Base-by-base conservation (phyloP, 1,284 basidiomycete species). In the Sporisorium iseilematis-ciliati region DNA sequence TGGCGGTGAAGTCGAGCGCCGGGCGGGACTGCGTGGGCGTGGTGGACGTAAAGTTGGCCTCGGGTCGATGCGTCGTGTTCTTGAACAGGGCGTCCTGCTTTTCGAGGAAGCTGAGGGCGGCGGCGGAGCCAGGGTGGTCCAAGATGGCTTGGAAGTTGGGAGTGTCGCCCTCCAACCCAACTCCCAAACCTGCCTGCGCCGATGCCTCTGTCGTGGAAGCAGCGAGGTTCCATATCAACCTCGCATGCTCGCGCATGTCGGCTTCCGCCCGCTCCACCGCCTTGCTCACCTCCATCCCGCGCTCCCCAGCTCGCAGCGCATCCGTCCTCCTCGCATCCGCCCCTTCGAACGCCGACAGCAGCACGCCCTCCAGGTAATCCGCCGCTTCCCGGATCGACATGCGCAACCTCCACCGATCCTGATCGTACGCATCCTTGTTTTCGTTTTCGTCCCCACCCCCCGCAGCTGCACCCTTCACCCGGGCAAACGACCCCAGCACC, bases 31-130 rank as follows among this genome's bases (percentile, higher is more conserved):
- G 41, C 21, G 54, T 35, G 12, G 35, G 23, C 0, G 66, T 18
- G 10, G 66, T 18, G 10, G 55, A 35, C 46, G 41, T 43, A 26
- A 65, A 62, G 52, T 97, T 97, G 69, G 91, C 90, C 41, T 92
- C 81, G 0, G 94, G 90, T 77, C 92, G 89, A 91, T 93, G 95
- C 54, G 89, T 88, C 3, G 59, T 59, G 35, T 89, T 90, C 64
- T 90, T 89, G 80, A 95, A 97, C 81, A 97, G 94, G n/a, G 97
- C 90, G 83, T 95, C 93, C 31, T 92, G 87, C 86, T 96, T 96
- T 86, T 97, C 95, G 2, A 93, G 91, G 92, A 95, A 97, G 20
- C 94, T 59, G 20, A 65, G 69, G 1, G 74, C 74, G 4, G 74
- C 74, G 1, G 74, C 69, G 3, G 65, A 58, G 25, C 74, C 67